Evolutionary conservation across 345 rosid genomes (phyloP), one percentile per base, ranked within the genome.

Genomic region (Rubroshorea leprosula): DNA sequence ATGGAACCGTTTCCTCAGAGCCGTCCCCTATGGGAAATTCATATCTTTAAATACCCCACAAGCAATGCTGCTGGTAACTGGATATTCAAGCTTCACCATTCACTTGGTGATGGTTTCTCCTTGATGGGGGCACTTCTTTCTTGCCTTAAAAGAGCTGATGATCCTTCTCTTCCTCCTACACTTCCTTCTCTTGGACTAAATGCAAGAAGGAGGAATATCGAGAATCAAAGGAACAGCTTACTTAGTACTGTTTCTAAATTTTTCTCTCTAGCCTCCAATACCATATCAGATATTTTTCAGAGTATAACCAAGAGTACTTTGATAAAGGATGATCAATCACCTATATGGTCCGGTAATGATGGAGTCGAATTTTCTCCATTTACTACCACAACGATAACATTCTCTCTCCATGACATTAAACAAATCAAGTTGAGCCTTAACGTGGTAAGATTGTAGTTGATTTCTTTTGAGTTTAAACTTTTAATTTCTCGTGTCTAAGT

Each of bases 91-190:
- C 57, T 75, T 19, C 83, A 78, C 22, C 71, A 38, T 79, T 70
- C 72, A n/a, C 51, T 48, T 14, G 77, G 83, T 0, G 80, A 78
- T 38, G 83, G 83, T 25, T 69, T 53, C 48, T 75, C 78, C 50
- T 23, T 78, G 2, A 65, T 78, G 62, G 78, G 74, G 25, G 69
- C 72, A 14, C 76, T 75, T 31, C 51, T 78, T 19, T 78, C 80
- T 17, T 64, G 73, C 45, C 54, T 78, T 0, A 59, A 67, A 51
- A 60, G 80, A 29, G 80, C 72, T 15, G 78, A 78, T 9, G 41
- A 67, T 13, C 75, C 80, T 48, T 61, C 75, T 23, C 64, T 57
- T 21, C 80, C 83, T 3, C 24, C 69, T 49, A 57, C 71, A 4
- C 61, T 75, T 47, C 75, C 83, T 41, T 41, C 15, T 19, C 49